Evolutionary conservation across 306 rosid genomes (phyloP), one percentile per base, ranked within the genome.

Genomic region (Benincasa hispida): DNA sequence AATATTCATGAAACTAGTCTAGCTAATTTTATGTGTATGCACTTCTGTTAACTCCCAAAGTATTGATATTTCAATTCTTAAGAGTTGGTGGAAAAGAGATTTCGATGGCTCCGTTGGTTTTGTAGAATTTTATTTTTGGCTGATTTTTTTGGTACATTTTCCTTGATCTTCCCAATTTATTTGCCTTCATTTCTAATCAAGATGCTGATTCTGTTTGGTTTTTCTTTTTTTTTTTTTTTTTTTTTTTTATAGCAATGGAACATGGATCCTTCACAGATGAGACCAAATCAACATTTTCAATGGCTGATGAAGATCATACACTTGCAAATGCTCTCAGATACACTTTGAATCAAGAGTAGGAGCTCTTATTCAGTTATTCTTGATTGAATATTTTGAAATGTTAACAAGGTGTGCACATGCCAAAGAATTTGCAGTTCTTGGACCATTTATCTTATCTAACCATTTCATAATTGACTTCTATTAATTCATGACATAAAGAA

Each of bases 261-360:
- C 91, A 77, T 51, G 92, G 93, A 17, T 82, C 98, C 1, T 56
- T 81, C 22, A 69, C 85, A 6, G 93, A 90, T 85, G 81, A 72
- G 53, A 86, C 81, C 48, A 86, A 88, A 72, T 85, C 96, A 21
- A 87, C 95, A 22, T 91, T 93, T 82, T 89, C 93, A 51, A 62
- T 91, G 18, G 53, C 65, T 0, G 93, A 89, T 34, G 96, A 89
- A 77, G 96, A 89, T 91, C 93, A 93, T 65, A 92, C 96, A 11
- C 74, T 93, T 17, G 94, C 94, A 15, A 92, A 90, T 72, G 68
- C 98, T 24, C 27, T 89, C 75, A 84, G 94, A 81, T 87, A 85
- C 86, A 82, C 88, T 61, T 66, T 88, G 84, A 91, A 91, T 84
- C 95, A 91, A 75, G 97, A 91, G 93, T 89, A 65, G 79, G 94